Percentiles rank a stretch among this genome's conserved stretches.
These are phyloP conservation scores for Candida nitratophila DNA, from an alignment of 805 yeast species.

Conservation along the genomic window DNA sequence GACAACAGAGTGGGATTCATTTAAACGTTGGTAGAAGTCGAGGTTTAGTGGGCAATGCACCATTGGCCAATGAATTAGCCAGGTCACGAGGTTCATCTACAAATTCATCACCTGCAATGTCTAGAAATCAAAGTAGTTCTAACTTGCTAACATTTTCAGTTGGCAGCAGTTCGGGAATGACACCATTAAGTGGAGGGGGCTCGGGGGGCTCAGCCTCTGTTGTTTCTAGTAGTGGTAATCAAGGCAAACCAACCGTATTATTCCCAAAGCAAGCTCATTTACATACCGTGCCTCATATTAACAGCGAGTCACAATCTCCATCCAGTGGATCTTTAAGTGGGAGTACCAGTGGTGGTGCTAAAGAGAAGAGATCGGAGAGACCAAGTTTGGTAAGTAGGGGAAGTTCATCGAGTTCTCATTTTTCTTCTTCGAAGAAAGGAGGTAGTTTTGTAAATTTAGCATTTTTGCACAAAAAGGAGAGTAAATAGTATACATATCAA, in stretches of 20 bases:
- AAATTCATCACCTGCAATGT: slow-evolving; percentile 33
- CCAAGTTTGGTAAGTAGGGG: slow-evolving; percentile 11
- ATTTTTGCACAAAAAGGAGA: slow-evolving; percentile 11
- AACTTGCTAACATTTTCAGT: slow-evolving; percentile 12
- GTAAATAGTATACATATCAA: too few species aligned
- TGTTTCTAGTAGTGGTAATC: too few species aligned
- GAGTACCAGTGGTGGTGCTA: background rate
- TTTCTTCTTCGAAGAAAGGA: slow-evolving; percentile 13
- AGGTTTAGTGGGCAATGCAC: slow-evolving; percentile 7
- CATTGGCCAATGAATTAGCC: slow-evolving; percentile 18
- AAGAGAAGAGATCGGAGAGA: slow-evolving; percentile 7
- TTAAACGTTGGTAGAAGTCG: slow-evolving; percentile 9
- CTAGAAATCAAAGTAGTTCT: slow-evolving; percentile 30
- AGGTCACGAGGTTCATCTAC: slow-evolving; percentile 25
- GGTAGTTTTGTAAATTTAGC: slow-evolving; percentile 17
- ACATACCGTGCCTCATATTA: background rate
- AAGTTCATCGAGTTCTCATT: slow-evolving; percentile 14
- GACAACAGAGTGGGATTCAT: background rate
- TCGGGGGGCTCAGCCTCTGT: slow-evolving; percentile 2
- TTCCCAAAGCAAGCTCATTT: background rate
- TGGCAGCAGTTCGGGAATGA: background rate
- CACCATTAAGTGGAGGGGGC: slow-evolving; percentile 4
- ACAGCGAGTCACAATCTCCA: background rate
- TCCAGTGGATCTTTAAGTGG: background rate
- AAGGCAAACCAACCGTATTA: background rate